Evolutionary conservation across 139 green algal genomes (phyloP), one percentile per base, ranked within the genome.

Genomic region (Chlamydomonas applanata): DNA sequence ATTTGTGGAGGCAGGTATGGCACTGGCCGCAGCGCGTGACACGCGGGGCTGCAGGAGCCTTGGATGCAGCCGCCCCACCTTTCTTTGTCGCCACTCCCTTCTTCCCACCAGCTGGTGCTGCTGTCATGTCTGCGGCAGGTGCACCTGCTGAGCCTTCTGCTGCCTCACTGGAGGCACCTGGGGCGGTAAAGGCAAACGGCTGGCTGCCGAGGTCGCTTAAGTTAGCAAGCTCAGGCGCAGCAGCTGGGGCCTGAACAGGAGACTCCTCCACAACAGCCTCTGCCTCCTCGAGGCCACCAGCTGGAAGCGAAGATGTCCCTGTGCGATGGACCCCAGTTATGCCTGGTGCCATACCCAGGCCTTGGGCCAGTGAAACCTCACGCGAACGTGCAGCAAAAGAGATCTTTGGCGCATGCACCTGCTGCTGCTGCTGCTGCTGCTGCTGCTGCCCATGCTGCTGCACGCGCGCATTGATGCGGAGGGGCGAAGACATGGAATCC

Each of bases 1-100:
- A 75, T 29, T 61, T 70, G 49, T 90, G 80, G n/a, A 78, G 59
- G 73, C 85, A 90, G 2, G 80, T 86, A 59, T 82, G 73, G 75
- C 85, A 90, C 35, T 79, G 44, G n/a, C 81, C 80, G 36, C 85
- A 90, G 17, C 82, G 79, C 33, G 60, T 60, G 3, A 22, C 24
- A 35, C 66, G 62, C 27, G 62, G 60, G 33, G 34, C 40, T 20
- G 67, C 46, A 3, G 57, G 30, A 0, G 54, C 13, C 27, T 35
- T 69, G 5, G 16, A 3, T 20, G 25, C 46, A 59, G 46, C 60
- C 71, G 57, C 73, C 33, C 52, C n/a, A 29, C 35, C 22, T 4
- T 5, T 33, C 25, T 20, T 45, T 44, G 3, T 13, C 32, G 20
- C n/a, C 52, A 69, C 36, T 53, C 0, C 34, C 56, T 24, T 25